phyloP scores from a whole-genome alignment of 805 yeast species.

The Ogataea trehaloabstinens region DNA sequence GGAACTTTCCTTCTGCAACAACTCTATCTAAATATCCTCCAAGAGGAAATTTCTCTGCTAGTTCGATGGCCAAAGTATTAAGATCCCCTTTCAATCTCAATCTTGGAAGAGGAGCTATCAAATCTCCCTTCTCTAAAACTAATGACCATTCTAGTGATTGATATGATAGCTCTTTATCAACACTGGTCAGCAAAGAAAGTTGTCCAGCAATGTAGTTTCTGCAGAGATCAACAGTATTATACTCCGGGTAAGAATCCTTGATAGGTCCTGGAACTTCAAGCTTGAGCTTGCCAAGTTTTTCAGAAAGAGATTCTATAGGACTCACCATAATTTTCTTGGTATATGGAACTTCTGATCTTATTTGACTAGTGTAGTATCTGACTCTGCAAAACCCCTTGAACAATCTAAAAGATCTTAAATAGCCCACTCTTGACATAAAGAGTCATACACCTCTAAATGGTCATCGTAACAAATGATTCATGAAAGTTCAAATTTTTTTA shows the following conservation, averaged over 20 bases:
- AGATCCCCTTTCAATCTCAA: conserved; percentile 83
- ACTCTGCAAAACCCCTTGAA: too few relatives aligned
- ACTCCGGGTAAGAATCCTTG: conserved; percentile 68
- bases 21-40: conserved; percentile 69
- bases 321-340: conserved; percentile 20
- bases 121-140: conserved; percentile 87
- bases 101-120: conserved; percentile 89
- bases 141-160: conserved; percentile 87
- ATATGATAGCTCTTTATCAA: conserved; percentile 64
- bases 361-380: not conserved
- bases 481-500: not conserved
- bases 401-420: conserved; percentile 1
- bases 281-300: conserved; percentile 24
- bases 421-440: conserved; percentile 1
- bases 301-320: conserved; percentile 23
- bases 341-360: conserved; percentile 3
- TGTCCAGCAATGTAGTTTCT: conserved; percentile 87
- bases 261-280: conserved; percentile 39
- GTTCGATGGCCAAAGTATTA: conserved; percentile 66
- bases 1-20: conserved; percentile 82
- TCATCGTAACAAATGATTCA: not conserved
- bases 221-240: conserved; percentile 81
- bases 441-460: not conserved
- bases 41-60: conserved; percentile 75
- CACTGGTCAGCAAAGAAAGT: conserved; percentile 69